Evolutionary conservation across 2,329 filamentous ascomycete genomes (phyloP).

Genomic region (Stemphylium beticola): DNA sequence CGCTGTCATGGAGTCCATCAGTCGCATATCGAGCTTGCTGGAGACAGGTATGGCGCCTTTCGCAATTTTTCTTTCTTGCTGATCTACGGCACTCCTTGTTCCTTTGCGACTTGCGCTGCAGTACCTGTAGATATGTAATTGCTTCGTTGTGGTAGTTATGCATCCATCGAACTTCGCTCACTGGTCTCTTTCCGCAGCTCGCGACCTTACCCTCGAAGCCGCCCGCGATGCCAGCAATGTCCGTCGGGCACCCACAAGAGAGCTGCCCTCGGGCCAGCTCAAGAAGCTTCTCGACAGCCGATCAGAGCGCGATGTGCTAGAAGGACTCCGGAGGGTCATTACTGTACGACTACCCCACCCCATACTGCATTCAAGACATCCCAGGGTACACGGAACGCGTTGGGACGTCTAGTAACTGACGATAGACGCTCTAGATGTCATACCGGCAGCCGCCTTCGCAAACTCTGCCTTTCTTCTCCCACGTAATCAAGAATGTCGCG

Average conservation of each 20-base stretch:
- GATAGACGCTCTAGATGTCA: conserved; percentile 75
- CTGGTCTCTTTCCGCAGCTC: conserved; percentile 66
- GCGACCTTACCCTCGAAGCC: conserved; percentile 96
- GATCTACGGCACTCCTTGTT: background rate
- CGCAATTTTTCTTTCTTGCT: conserved; percentile 4
- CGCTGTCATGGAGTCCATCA: conserved; percentile 86
- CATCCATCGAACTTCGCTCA: conserved; percentile 49
- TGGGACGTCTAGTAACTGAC: conserved; percentile 26
- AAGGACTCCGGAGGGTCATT: conserved; percentile 87
- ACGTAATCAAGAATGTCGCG: conserved; percentile 96
- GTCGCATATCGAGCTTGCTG: conserved; percentile 89
- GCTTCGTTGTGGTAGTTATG: conserved; percentile 25
- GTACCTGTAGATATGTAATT: conserved; percentile 8
- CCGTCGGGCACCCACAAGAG: conserved; percentile 63
- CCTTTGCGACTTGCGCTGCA: conserved; percentile 11
- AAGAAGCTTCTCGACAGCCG: conserved; percentile 95
- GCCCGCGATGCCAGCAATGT: conserved; percentile 79
- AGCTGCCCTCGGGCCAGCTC: conserved; percentile 80
- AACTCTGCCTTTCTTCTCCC: conserved; percentile 93
- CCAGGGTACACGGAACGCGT: conserved; percentile 1
- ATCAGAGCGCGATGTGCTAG: conserved; percentile 89
- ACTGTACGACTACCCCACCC: conserved; percentile 65
- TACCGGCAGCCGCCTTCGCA: conserved; percentile 74
- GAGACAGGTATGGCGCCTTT: conserved; percentile 74
- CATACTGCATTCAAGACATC: background rate